Base-by-base conservation (phyloP, 2,329 filamentous ascomycete species). In the Phoma sp. region DNA sequence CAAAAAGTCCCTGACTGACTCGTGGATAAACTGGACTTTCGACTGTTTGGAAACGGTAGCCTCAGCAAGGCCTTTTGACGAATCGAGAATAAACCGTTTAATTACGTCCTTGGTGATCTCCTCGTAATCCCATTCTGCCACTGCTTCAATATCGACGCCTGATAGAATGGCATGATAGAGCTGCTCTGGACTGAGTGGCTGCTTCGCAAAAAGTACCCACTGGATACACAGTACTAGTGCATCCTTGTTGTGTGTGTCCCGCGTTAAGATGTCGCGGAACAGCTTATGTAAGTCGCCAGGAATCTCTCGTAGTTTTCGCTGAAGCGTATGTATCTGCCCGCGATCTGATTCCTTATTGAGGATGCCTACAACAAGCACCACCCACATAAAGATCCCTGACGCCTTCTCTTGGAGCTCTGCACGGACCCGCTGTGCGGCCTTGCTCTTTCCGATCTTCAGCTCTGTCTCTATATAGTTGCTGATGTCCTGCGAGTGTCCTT, bases 361-460 rank as follows among this genome's bases (percentile, higher is more conserved):
- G 4, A 81, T 80, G 5, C 69, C 77, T 0, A 57, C 49, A 2
- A 63, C 60, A 4, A 59, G 48, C 6, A 59, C 52, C 35, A 57
- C 47, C 58, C 79, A 82, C 54, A 81, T 59, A 46, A 82, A 81
- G 4, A 82, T 65, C 0, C 79, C 77, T 1, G 69, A 71, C 0
- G 79, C 67, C 24, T 75, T 79, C 9, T 67, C 42, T 4, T 63
- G 64, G 24, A 83, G 48, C 14, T 75, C 50, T 0, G n/a, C 10
- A 47, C 59, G 65, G 8, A 80, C 48, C 24, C 59, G 23, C 32
- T 64, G 46, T 6, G 55, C 57, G 2, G n/a, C 35, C 4, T 64
- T 60, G 2, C 53, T 51, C 2, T 62, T 57, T 2, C 69, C 64
- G 30, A 64, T 65, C 13, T 60, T 65, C 6, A 72, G 37, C 14